Evolutionary conservation across 495 filamentous ascomycete genomes (phyloP).

Genomic region (Ascodesmis nigricans): DNA sequence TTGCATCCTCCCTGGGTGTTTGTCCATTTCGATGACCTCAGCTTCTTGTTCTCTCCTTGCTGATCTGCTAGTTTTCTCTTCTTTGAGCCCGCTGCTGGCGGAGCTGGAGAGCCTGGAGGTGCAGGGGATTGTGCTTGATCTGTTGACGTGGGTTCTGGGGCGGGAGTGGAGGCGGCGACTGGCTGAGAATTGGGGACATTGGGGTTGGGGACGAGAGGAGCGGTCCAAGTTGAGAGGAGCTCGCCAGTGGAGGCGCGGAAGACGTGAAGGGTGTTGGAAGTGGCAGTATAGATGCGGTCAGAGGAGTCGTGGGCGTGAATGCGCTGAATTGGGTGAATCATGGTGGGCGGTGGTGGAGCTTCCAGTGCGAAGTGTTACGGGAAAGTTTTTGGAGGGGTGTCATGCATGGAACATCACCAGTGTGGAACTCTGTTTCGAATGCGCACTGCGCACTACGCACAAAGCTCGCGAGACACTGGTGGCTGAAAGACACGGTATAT

Average conservation of each 20-base stretch:
- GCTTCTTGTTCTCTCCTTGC: not conserved
- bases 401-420: too few species aligned
- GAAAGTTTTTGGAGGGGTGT: too few species aligned
- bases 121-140: conserved; percentile 2
- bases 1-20: not conserved
- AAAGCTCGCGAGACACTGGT: too few species aligned
- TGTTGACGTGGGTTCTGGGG: not conserved
- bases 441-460: too few species aligned
- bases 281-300: conserved; percentile 1
- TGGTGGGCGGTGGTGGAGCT: too few species aligned
- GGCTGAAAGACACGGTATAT: too few species aligned
- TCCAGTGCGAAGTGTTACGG: too few species aligned
- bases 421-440: too few species aligned
- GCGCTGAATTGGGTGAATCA: conserved; percentile 19
- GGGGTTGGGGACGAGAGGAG: conserved; percentile 8
- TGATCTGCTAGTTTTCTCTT: conserved; percentile 5
- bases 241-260: conserved; percentile 11
- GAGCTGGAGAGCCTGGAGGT: conserved; percentile 3
- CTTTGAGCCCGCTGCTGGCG: conserved; percentile 6
- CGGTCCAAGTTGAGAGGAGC: conserved; percentile 11
- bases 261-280: conserved; percentile 11
- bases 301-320: conserved; percentile 8
- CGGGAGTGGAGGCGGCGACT: not conserved
- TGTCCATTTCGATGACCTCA: not conserved
- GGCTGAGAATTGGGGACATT: conserved; percentile 4